A percentile compares a stretch with the other conserved stretches of the same genome.
These are phyloP conservation scores for Microthyrium microscopicum DNA, from an alignment of 2,329 filamentous ascomycete species.

Conservation along the genomic window DNA sequence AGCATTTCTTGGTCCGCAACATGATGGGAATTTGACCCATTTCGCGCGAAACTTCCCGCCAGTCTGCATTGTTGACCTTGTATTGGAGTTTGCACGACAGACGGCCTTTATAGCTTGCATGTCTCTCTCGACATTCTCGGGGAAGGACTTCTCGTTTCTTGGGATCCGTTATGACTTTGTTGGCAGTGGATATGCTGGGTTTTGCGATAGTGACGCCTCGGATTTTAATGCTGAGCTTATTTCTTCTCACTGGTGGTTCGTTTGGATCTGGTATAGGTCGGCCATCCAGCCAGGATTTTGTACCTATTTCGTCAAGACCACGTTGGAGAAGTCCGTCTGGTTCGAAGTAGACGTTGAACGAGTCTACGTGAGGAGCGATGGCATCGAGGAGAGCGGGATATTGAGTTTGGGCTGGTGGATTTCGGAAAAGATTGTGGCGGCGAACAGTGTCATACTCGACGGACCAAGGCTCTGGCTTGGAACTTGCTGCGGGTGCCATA, in stretches of 20 bases:
- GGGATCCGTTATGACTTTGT: constrained; percentile 44
- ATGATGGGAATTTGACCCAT: constrained; percentile 84
- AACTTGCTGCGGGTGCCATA: constrained; percentile 16
- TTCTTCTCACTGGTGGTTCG: constrained; percentile 43
- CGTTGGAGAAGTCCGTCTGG: constrained; percentile 56
- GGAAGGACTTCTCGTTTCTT: constrained; percentile 75
- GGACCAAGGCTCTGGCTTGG: constrained; percentile 56
- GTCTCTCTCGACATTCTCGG: constrained; percentile 84
- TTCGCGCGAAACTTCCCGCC: constrained; percentile 67
- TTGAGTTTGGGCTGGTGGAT: constrained; percentile 76
- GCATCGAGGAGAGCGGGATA: constrained; percentile 75
- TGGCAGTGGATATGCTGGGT: constrained; percentile 68
- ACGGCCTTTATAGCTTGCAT: constrained; percentile 78
- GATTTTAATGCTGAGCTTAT: constrained; percentile 61
- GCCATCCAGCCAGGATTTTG: constrained; percentile 73
- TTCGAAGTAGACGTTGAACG: constrained; percentile 82
- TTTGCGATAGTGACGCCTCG: constrained; percentile 73
- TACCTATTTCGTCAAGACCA: constrained; percentile 75
- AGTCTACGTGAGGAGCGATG: constrained; percentile 84
- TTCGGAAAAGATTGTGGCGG: constrained; percentile 73
- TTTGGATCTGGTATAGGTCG: constrained; percentile 34
- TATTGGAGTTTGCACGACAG: constrained; percentile 73
- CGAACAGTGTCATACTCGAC: constrained; percentile 73
- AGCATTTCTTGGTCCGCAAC: constrained; percentile 81
- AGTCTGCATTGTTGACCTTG: constrained; percentile 71